These are phyloP conservation scores for Mesotaenium endlicherianum DNA, from an alignment of 139 green algal species.

Conservation along the genomic window DNA sequence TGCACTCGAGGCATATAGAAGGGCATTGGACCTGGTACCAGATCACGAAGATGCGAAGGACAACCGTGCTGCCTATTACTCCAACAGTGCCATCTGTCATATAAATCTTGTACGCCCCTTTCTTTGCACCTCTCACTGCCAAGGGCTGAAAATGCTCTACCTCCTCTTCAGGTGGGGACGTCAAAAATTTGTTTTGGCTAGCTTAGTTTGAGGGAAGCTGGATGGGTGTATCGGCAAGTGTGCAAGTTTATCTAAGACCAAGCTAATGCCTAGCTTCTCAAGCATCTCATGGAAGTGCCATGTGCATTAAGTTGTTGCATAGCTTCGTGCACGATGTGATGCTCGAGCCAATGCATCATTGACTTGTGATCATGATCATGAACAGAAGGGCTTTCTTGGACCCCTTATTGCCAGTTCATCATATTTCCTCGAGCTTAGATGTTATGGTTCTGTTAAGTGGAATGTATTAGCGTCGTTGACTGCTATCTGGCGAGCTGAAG, in stretches of 20 bases:
- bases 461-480: not conserved
- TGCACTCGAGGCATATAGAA: constrained; percentile 11
- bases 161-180: no score
- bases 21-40: not conserved
- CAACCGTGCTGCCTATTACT: not conserved
- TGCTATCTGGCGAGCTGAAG: not conserved
- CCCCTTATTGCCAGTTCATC: no score
- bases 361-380: no score
- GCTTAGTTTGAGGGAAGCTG: not conserved
- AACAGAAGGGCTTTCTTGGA: no score
- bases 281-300: no score
- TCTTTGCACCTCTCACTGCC: not conserved
- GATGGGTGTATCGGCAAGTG: not conserved
- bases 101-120: not conserved
- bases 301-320: no score
- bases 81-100: constrained; percentile 22
- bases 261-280: not conserved
- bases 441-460: no score
- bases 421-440: no score
- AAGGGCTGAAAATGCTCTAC: not conserved
- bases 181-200: no score
- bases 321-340: no score
- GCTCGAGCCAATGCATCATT: no score
- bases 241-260: not conserved
- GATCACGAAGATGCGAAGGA: not conserved